Evolutionary conservation across 1,284 basidiomycete genomes (phyloP).

Genomic region (Sanghuangporus baumii): DNA sequence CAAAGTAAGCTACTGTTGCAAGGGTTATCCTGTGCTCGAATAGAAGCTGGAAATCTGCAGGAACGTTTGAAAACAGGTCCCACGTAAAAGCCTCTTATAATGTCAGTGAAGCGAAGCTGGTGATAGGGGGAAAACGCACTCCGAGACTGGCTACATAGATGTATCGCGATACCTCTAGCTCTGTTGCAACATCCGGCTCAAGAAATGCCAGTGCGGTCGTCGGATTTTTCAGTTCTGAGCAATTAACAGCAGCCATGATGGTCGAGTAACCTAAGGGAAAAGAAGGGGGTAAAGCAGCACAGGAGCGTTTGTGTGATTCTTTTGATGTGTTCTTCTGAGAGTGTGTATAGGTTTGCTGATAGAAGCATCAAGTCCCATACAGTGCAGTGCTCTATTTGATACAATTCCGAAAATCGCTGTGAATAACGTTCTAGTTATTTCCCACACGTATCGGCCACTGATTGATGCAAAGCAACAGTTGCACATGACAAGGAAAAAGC

Average conservation of each 20-base stretch:
- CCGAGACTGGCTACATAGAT: conserved; percentile 19
- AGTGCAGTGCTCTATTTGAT: not conserved
- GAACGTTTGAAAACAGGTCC: conserved; percentile 25
- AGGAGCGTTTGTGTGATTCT: not conserved
- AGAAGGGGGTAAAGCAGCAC: not conserved
- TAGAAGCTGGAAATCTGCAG: conserved; percentile 23
- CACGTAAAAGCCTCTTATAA: conserved; percentile 24
- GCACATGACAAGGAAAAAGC: not conserved
- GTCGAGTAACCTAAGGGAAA: not conserved
- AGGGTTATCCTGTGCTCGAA: conserved; percentile 18
- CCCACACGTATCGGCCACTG: not conserved
- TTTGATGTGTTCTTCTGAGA: not conserved
- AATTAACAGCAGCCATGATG: not conserved
- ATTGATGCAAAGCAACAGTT: not conserved
- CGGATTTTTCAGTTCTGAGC: conserved; percentile 18
- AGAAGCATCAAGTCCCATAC: not conserved
- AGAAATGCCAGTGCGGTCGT: conserved; percentile 22
- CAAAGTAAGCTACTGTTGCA: conserved; percentile 24
- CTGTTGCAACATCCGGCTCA: conserved; percentile 17
- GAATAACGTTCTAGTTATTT: not conserved
- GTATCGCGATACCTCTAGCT: conserved; percentile 19
- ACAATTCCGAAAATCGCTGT: not conserved
- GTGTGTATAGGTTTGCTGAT: not conserved
- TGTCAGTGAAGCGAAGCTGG: not conserved
- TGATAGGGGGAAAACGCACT: conserved; percentile 8